Conservation (phyloP, 2,329 filamentous ascomycete species). For the Ceratocystis colombiana region DNA sequence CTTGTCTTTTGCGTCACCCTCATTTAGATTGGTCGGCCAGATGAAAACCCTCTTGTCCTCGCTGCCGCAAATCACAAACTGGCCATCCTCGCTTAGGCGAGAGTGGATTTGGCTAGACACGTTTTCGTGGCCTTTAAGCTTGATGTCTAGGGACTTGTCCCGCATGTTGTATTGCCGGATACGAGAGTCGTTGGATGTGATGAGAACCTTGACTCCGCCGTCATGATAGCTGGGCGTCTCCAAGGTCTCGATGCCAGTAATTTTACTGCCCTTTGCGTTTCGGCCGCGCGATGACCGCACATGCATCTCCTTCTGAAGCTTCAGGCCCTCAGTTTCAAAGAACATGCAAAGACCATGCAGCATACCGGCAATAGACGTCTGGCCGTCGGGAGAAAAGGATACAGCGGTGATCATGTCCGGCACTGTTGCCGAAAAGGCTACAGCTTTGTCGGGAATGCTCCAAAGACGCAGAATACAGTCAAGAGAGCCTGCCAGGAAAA, state of each 20-base stretch:
- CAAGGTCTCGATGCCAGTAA: conserved; percentile 81
- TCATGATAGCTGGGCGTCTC: conserved; percentile 35
- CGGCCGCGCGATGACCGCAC: conserved; percentile 87
- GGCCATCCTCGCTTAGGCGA: conserved; percentile 74
- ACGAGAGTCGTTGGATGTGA: conserved; percentile 91
- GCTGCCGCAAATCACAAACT: conserved; percentile 82
- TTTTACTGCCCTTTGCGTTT: conserved; percentile 94
- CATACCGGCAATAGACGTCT: conserved; percentile 77
- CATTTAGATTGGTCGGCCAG: conserved; percentile 52
- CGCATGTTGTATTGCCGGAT: conserved; percentile 80
- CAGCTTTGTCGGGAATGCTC: conserved; percentile 94
- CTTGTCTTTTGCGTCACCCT: conserved; percentile 63
- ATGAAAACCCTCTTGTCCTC: conserved; percentile 86
- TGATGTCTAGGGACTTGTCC: conserved; percentile 75
- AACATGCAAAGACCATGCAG: conserved; percentile 78
- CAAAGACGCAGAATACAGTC: conserved; percentile 82
- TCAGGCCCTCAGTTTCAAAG: conserved; percentile 85
- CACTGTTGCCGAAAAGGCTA: conserved; percentile 68
- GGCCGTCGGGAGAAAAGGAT: conserved; percentile 85
- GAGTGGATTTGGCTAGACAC: conserved; percentile 82
- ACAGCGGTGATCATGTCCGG: conserved; percentile 90
- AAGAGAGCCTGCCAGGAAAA: conserved; percentile 88
- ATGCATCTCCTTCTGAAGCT: conserved; percentile 73
- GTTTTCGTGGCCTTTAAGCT: conserved; percentile 87
- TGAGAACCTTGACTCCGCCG: conserved; percentile 68